Conservation (phyloP, 1,139 yeast genomes). For the Suhomyces chickasaworum region DNA sequence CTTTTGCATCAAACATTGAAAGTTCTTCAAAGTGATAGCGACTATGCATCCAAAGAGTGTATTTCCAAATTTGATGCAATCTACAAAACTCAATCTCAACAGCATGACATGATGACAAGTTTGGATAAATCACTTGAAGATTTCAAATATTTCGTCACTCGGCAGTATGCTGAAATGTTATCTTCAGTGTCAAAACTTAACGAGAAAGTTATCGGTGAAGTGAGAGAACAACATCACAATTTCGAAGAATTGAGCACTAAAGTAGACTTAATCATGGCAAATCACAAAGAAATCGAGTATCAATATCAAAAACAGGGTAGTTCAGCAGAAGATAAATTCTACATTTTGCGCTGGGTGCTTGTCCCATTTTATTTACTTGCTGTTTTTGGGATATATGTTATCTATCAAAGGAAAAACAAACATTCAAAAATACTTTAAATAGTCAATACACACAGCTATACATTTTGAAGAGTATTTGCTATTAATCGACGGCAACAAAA, state of each 20-base stretch:
- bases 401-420: constrained; percentile 26
- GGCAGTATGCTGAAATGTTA: constrained; percentile 41
- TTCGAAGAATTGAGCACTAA: constrained; percentile 39
- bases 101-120: constrained; percentile 18
- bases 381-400: constrained; percentile 27
- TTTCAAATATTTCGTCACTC: constrained; percentile 31
- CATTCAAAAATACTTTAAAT: constrained; percentile 52
- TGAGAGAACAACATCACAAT: constrained; percentile 44
- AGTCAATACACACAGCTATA: neutral
- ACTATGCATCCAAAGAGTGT: constrained; percentile 16
- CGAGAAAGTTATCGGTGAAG: constrained; percentile 47
- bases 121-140: constrained; percentile 24
- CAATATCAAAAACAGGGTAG: constrained; percentile 27
- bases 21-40: constrained; percentile 9
- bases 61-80: constrained; percentile 21
- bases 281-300: constrained; percentile 42
- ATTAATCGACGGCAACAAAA: constrained; percentile 9
- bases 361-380: constrained; percentile 38
- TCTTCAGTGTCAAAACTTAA: constrained; percentile 37
- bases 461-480: neutral
- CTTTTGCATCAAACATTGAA: constrained; percentile 8
- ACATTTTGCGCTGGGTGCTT: constrained; percentile 42
- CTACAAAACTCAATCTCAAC: constrained; percentile 21
- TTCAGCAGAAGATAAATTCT: constrained; percentile 18
- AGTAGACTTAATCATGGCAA: constrained; percentile 45